These are phyloP conservation scores for Acanthamoeba sp. DNA, from an alignment of 208 protist genomes.

Conservation along the genomic window DNA sequence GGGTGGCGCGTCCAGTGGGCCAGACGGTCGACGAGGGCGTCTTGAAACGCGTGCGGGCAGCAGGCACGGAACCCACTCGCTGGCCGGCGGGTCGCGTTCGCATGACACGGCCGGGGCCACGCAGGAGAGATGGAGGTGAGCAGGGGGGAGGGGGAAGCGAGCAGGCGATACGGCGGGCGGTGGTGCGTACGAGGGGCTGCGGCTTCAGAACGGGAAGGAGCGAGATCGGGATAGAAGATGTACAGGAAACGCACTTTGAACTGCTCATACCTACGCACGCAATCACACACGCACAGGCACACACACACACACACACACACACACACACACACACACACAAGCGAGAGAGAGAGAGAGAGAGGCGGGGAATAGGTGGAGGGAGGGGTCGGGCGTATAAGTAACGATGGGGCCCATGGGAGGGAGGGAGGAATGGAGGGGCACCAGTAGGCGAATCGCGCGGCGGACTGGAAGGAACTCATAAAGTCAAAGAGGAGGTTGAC, in stretches of 20 bases:
- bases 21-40: conserved; percentile 37
- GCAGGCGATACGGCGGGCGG: background rate
- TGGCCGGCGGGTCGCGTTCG: too few species aligned
- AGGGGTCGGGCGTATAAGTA: too few species aligned
- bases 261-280: conserved; percentile 15
- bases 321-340: too few species aligned
- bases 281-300: too few species aligned
- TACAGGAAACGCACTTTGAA: conserved; percentile 10
- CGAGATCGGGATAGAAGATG: background rate
- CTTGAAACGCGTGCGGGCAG: conserved; percentile 46
- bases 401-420: too few species aligned
- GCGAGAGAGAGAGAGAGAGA: background rate
- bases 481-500: conserved; percentile 39
- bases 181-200: background rate
- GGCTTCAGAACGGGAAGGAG: background rate
- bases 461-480: background rate
- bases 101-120: too few species aligned
- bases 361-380: background rate
- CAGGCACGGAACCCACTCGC: background rate
- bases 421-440: background rate
- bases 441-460: conserved; percentile 17
- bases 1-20: conserved; percentile 16
- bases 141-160: background rate
- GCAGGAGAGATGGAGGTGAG: too few species aligned
- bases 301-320: too few species aligned